phyloP scores from a whole-genome alignment of 352 stramenopile species.

The Globisporangium alternatum region DNA sequence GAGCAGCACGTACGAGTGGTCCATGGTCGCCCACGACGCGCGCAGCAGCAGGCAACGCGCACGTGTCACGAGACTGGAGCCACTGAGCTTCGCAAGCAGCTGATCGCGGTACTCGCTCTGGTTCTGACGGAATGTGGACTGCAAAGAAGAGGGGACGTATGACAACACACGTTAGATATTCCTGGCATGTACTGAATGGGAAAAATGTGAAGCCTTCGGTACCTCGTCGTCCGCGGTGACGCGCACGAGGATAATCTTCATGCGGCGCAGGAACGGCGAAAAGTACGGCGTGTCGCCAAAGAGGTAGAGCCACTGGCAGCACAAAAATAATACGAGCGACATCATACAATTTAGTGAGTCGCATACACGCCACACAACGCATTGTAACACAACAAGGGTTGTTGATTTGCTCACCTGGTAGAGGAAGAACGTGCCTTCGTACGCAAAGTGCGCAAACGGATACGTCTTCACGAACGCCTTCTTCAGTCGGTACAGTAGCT shows the following conservation, averaged over 20 bases:
- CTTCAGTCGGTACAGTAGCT: constrained; percentile 49
- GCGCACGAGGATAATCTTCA: constrained; percentile 75
- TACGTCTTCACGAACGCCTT: constrained; percentile 64
- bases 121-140: constrained; percentile 53
- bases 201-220: neutral
- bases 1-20: constrained; percentile 83
- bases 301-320: constrained; percentile 72
- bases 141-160: neutral
- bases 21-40: constrained; percentile 59
- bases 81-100: constrained; percentile 45
- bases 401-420: constrained; percentile 45
- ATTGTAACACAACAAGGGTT: neutral
- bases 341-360: neutral
- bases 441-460: constrained; percentile 73
- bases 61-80: constrained; percentile 35
- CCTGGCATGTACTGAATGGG: neutral
- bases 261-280: constrained; percentile 64
- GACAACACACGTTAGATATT: neutral
- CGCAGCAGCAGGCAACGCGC: constrained; percentile 43
- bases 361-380: neutral
- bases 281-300: constrained; percentile 85
- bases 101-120: constrained; percentile 52
- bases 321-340: neutral
- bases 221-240: constrained; percentile 72
- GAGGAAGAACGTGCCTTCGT: constrained; percentile 79